phyloP scores from a whole-genome alignment of 2,329 filamentous ascomycete species.

The Huntiella moniliformis region DNA sequence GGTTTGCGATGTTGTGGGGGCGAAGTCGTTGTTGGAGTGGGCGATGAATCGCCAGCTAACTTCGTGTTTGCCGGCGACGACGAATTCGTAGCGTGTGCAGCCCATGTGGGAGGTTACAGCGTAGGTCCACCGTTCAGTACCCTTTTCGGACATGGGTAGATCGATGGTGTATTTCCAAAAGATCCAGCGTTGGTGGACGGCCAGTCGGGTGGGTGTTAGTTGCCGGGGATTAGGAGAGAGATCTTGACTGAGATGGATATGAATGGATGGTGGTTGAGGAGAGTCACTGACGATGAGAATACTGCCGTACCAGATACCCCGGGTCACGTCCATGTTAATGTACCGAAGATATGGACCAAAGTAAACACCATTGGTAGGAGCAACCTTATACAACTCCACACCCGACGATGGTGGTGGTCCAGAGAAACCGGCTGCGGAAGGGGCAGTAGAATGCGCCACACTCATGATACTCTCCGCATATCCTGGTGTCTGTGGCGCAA shows the following conservation, averaged over 20 bases:
- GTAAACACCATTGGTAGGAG: conserved; percentile 89
- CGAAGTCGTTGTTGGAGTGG: conserved; percentile 92
- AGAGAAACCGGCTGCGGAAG: conserved; percentile 63
- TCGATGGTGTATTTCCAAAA: conserved; percentile 94
- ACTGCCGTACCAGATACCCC: conserved; percentile 77
- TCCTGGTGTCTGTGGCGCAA: conserved; percentile 62
- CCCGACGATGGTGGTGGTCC: conserved; percentile 78
- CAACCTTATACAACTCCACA: conserved; percentile 84
- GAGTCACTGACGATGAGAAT: conserved; percentile 86
- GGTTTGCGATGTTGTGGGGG: conserved; percentile 65
- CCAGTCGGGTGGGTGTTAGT: conserved; percentile 63
- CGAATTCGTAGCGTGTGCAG: conserved; percentile 94
- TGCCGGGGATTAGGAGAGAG: conserved; percentile 85
- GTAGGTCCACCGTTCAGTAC: conserved; percentile 84
- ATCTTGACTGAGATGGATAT: conserved; percentile 78
- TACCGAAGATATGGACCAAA: conserved; percentile 94
- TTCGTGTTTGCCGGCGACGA: conserved; percentile 78
- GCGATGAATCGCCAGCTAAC: conserved; percentile 90
- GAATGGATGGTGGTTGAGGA: conserved; percentile 84
- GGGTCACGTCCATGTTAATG: conserved; percentile 90
- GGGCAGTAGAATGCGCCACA: conserved; percentile 53
- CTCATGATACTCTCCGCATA: conserved; percentile 78
- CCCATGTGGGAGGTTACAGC: conserved; percentile 92
- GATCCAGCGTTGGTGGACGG: conserved; percentile 78
- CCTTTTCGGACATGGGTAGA: conserved; percentile 68